Evolutionary conservation across 768 basidiomycete species (phyloP).

Genomic region (Auricularia heimuer): DNA sequence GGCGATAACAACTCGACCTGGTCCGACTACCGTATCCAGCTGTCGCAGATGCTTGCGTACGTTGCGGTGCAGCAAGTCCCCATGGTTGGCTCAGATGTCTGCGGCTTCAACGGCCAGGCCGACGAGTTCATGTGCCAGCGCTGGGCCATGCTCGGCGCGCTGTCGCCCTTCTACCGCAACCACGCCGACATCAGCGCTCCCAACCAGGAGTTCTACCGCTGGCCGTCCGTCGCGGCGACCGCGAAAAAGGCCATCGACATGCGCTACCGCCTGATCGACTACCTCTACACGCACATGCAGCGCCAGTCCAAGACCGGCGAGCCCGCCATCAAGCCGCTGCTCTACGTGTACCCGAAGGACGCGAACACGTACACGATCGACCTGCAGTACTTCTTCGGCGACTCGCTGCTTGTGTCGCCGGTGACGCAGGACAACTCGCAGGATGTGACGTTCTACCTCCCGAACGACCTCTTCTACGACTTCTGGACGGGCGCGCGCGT

Average conservation of each 20-base stretch:
- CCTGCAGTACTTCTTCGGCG: conserved; percentile 60
- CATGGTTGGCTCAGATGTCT: conserved; percentile 71
- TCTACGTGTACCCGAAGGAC: conserved; percentile 61
- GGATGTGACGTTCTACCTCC: conserved; percentile 51
- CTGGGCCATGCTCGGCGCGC: conserved; percentile 70
- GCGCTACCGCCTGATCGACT: conserved; percentile 43
- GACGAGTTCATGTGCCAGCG: conserved; percentile 61
- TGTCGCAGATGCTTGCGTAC: conserved; percentile 59
- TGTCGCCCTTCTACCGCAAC: conserved; percentile 73
- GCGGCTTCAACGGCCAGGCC: conserved; percentile 56
- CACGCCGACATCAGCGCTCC: conserved; percentile 10
- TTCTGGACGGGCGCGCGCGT: conserved; percentile 41
- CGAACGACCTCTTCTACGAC: conserved; percentile 57
- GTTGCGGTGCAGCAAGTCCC: conserved; percentile 57
- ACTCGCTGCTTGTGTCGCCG: conserved; percentile 58
- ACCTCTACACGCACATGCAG: conserved; percentile 65
- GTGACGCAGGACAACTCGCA: conserved; percentile 53
- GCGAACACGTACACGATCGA: conserved; percentile 47
- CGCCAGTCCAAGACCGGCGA: conserved; percentile 47
- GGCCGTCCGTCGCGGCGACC: conserved; percentile 46
- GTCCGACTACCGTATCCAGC: conserved; percentile 49
- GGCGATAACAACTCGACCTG: conserved; percentile 56
- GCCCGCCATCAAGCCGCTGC: conserved; percentile 54
- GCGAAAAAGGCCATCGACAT: conserved; percentile 52
- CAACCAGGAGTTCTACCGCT: conserved; percentile 59